These are phyloP conservation scores for Chenopodium album DNA, from an alignment of 148 eudicot genomes.

Conservation along the genomic window DNA sequence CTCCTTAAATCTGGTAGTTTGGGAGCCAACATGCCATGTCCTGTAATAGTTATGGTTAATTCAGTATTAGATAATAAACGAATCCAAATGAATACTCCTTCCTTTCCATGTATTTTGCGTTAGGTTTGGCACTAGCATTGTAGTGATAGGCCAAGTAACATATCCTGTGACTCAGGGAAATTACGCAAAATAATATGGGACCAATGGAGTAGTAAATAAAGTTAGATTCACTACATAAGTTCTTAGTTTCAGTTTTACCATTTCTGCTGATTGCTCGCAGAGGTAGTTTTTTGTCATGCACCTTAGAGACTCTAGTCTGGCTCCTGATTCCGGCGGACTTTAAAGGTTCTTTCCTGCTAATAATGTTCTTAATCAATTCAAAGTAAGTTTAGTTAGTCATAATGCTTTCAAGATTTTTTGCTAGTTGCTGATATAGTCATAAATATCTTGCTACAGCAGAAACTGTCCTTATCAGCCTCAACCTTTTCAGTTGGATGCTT, in stretches of 20 bases:
- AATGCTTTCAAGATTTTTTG: background rate
- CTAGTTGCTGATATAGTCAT: background rate
- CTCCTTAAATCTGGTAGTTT: background rate
- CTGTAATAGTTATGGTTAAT: constrained; percentile 23
- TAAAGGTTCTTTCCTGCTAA: constrained; percentile 26
- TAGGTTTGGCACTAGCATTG: background rate
- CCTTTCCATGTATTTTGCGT: background rate
- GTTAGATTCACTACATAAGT: constrained; percentile 19
- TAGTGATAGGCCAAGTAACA: background rate
- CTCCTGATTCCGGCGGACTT: constrained; percentile 32
- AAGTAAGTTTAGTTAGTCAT: constrained; percentile 18
- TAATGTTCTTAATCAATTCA: constrained; percentile 24
- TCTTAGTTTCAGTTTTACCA: constrained; percentile 20
- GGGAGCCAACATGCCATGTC: background rate
- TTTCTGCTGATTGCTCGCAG: constrained; percentile 8
- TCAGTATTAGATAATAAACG: background rate
- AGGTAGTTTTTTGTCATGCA: constrained; percentile 24
- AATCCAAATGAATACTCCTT: background rate
- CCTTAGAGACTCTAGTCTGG: constrained; percentile 21
- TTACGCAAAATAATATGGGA: background rate
- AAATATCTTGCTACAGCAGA: background rate
- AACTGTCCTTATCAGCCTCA: background rate
- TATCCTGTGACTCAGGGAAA: no score
- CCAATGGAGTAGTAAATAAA: background rate
- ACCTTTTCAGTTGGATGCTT: background rate